Base-by-base conservation (phyloP, 345 rosid species). In the Salix caprea region DNA sequence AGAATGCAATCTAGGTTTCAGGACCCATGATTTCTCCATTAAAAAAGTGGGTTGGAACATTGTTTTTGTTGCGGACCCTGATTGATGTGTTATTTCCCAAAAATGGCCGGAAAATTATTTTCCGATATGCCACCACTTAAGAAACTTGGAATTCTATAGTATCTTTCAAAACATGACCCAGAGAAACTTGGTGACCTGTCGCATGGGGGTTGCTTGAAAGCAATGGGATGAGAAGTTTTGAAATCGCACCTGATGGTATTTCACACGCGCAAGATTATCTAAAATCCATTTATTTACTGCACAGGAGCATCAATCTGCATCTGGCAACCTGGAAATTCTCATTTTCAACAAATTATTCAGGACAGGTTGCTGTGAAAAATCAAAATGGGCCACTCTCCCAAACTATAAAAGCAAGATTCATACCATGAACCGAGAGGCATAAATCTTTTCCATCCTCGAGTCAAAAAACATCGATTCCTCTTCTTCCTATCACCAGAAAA, bases 101-200 rank as follows among this genome's bases (percentile, higher is more conserved):
- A 86, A n/a, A 84, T 80, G 85, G 91, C 97, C 64, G 85, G 76
- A 71, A 65, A 78, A 68, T 72, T 88, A 71, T 94, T 94, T 82
- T 78, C 82, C 24, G 58, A 34, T 23, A 90, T 90, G 93, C 87
- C 72, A 26, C 87, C 72, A 26, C 65, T 65, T 1, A 85, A 88
- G 71, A 94, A 80, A 86, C 88, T 52, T 91, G 97, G 98, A 94
- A 94, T 80, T 84, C 94, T 67, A 85, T 89, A 85, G 82, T 91
- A 44, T 94, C 72, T 90, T 94, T 80, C 75, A 71, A 67, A 83
- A 74, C 75, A 86, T 88, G 91, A 58, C 74, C 24, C 77, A 68
- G 40, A 92, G 82, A 78, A 88, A 86, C 79, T 67, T 90, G 76
- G 86, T 94, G 73, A 82, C 92, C 32, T 91, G 94, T 87, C 89